A percentile compares a stretch with the other conserved stretches of the same genome.
phyloP scores from a whole-genome alignment of 371 early-diverging fungal genomes.

The Parasitella parasitica region DNA sequence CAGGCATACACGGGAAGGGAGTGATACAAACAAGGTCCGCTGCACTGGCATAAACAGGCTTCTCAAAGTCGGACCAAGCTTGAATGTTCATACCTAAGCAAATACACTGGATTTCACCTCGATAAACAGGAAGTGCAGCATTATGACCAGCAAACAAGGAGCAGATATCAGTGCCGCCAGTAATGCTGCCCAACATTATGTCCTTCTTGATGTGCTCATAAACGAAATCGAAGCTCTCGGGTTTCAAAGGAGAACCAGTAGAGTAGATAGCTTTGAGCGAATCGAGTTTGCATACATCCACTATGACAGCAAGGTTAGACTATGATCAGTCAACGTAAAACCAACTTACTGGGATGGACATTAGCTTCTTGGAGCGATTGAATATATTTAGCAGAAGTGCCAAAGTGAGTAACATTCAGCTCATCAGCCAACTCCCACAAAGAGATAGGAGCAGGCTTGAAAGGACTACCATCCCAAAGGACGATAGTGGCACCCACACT shows the following conservation, averaged over 20 bases:
- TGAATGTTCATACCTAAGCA: constrained; percentile 94
- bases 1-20: constrained; percentile 98
- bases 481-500: constrained; percentile 82
- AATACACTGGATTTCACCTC: constrained; percentile 93
- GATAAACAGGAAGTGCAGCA: constrained; percentile 84
- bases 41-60: constrained; percentile 69
- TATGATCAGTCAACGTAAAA: not conserved
- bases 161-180: constrained; percentile 97
- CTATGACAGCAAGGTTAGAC: constrained; percentile 12
- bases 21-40: constrained; percentile 92
- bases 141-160: constrained; percentile 93
- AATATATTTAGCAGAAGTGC: constrained; percentile 95
- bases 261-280: constrained; percentile 84
- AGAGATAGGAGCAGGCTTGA: constrained; percentile 76
- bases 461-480: constrained; percentile 94
- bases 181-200: constrained; percentile 87
- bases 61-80: constrained; percentile 77
- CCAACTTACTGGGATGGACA: constrained; percentile 58
- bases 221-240: constrained; percentile 90
- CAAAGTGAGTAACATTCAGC: constrained; percentile 84
- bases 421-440: constrained; percentile 84
- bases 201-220: constrained; percentile 82
- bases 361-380: constrained; percentile 84
- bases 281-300: constrained; percentile 52
- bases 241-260: constrained; percentile 93